Percentiles rank a stretch among this genome's conserved stretches.
These are phyloP conservation scores for Eustoma russellianum DNA, from an alignment of 257 asterid species.

Conservation along the genomic window DNA sequence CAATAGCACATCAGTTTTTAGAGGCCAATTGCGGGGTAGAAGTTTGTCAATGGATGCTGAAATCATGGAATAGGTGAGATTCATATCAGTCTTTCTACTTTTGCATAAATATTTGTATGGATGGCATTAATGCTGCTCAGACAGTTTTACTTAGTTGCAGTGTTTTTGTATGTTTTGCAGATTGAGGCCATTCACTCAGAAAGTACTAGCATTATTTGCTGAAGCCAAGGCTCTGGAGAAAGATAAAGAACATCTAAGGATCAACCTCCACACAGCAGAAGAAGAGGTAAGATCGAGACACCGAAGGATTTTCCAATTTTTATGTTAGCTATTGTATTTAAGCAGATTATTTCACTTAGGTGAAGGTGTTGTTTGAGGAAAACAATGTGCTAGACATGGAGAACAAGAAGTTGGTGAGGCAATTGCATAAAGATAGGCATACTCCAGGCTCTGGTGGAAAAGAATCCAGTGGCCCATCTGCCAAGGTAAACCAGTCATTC, in stretches of 20 bases:
- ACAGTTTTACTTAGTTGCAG: background rate
- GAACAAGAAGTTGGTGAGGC: constrained; percentile 46
- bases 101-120: background rate
- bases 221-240: constrained; percentile 44
- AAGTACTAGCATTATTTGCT: constrained; percentile 56
- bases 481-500: constrained; percentile 36
- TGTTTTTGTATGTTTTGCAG: constrained; percentile 23
- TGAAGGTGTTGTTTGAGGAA: constrained; percentile 47
- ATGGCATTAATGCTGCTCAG: background rate
- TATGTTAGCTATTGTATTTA: background rate
- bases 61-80: constrained; percentile 56
- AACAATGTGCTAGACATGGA: constrained; percentile 47
- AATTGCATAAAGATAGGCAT: constrained; percentile 41
- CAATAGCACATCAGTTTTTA: constrained; percentile 52
- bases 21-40: constrained; percentile 56
- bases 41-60: constrained; percentile 43
- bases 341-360: constrained; percentile 33
- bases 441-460: constrained; percentile 39
- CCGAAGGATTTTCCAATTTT: background rate
- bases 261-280: constrained; percentile 75
- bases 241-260: constrained; percentile 58
- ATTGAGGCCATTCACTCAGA: constrained; percentile 54
- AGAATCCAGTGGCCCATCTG: constrained; percentile 36
- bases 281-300: constrained; percentile 51
- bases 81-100: background rate